These are phyloP conservation scores for Lagenaria siceraria DNA, from an alignment of 306 rosid species.

Conservation along the genomic window DNA sequence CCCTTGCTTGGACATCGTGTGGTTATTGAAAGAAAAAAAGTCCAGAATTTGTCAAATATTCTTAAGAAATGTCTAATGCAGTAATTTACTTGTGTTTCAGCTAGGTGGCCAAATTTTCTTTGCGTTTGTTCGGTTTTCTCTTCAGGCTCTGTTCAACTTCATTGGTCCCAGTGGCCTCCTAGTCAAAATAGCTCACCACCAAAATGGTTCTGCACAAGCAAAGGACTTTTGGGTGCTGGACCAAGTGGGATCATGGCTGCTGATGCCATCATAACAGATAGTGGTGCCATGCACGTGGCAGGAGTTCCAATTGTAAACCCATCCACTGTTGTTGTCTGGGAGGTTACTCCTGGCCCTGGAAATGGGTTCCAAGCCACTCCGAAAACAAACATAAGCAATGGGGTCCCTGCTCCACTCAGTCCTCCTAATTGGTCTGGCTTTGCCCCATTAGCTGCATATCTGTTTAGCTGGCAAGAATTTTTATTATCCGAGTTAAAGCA, in stretches of 20 bases:
- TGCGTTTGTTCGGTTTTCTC: constrained; percentile 96
- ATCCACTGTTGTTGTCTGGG: constrained; percentile 98
- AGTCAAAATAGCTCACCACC: constrained; percentile 48
- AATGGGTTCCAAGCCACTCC: constrained; percentile 80
- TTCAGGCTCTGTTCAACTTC: constrained; percentile 95
- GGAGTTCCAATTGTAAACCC: constrained; percentile 98
- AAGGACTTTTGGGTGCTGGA: constrained; percentile 94
- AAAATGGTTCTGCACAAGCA: constrained; percentile 94
- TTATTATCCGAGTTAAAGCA: constrained; percentile 63
- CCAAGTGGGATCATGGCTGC: constrained; percentile 99
- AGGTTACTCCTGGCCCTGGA: constrained; percentile 98
- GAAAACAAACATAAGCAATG: constrained; percentile 51
- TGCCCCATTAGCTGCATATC: constrained; percentile 84
- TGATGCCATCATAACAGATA: constrained; percentile 92
- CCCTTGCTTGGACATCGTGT: not conserved
- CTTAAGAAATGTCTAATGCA: constrained; percentile 20
- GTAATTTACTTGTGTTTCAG: constrained; percentile 39
- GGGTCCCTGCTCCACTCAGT: constrained; percentile 57
- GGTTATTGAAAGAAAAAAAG: not conserved
- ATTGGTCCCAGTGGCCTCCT: constrained; percentile 98
- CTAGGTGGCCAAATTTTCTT: constrained; percentile 94
- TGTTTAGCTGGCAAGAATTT: constrained; percentile 93
- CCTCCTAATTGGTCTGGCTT: constrained; percentile 84
- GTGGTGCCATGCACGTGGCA: constrained; percentile 98
- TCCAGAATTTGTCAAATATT: not conserved